Conservation (phyloP, 108 stramenopile genomes). For the Nitzschia sp. region DNA sequence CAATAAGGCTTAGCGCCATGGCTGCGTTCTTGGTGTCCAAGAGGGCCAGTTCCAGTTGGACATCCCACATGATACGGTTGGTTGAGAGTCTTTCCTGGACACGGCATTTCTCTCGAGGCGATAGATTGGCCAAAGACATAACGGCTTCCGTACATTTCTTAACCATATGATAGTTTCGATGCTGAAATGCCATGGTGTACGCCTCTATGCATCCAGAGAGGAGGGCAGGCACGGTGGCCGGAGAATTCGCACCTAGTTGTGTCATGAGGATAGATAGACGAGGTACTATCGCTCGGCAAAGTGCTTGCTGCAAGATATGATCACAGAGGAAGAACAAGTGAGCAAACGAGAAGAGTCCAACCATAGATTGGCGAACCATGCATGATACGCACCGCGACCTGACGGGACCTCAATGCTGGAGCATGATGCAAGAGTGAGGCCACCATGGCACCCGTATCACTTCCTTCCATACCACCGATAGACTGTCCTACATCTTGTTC, state of each 20-base stretch:
- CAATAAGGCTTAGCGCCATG: neutral
- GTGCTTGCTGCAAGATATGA: slow-evolving; percentile 39
- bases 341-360: neutral
- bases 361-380: too few relatives aligned
- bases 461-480: slow-evolving; percentile 28
- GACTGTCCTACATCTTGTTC: slow-evolving; percentile 3
- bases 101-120: slow-evolving; percentile 45
- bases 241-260: slow-evolving; percentile 70
- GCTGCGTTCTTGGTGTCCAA: slow-evolving; percentile 2
- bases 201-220: slow-evolving; percentile 69
- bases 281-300: slow-evolving; percentile 70
- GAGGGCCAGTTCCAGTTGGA: slow-evolving; percentile 49
- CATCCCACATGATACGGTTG: slow-evolving; percentile 48
- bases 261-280: slow-evolving; percentile 49
- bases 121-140: slow-evolving; percentile 49
- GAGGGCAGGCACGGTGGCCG: slow-evolving; percentile 51
- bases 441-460: slow-evolving; percentile 51
- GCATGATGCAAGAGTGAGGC: slow-evolving; percentile 63
- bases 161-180: slow-evolving; percentile 30
- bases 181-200: slow-evolving; percentile 31
- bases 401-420: slow-evolving; percentile 56
- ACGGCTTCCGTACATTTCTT: slow-evolving; percentile 37
- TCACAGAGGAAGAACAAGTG: neutral
- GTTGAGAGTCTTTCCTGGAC: slow-evolving; percentile 45
- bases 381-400: slow-evolving; percentile 60